Evolutionary conservation across 176 grass and related monocot species (phyloP), one percentile per base, ranked within the genome.

Genomic region (Luzula sylvatica): DNA sequence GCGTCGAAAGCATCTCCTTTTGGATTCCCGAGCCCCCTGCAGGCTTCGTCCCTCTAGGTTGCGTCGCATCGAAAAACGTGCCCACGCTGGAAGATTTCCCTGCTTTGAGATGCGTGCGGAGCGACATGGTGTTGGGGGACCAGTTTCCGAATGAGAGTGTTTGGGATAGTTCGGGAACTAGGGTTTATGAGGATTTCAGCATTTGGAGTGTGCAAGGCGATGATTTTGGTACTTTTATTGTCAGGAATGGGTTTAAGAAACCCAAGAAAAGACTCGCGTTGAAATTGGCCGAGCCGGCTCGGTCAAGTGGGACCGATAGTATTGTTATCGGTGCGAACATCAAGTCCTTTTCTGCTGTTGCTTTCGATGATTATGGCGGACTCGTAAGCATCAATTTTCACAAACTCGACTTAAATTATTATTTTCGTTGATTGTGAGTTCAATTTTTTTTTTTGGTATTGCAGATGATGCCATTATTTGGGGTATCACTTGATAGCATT

Each of bases 281-380:
- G 56, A 82, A 82, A 64, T 65, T 95, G 74, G 66, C 73, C 35
- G 66, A 64, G 32, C 80, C 74, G 43, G 61, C 77, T 68, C 67
- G 57, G 72, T 73, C 80, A 2, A 69, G 66, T 64, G 82, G 55
- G 47, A 85, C 83, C 42, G 83, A 86, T 57, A 85, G 23, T 49
- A 88, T 82, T 32, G 82, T 85, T 58, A 79, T 95, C 64, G 83
- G 85, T 65, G 90, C 83, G 22, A 73, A 82, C 72, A 77, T 95
- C 35, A 88, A 85, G 65, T 58, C 80, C 16, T 78, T 95, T 56
- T 88, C 90, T 79, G 84, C 83, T 4, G 80, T 80, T 70, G 79
- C 81, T 38, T 88, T 85, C 76, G 90, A 95, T 82, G 90, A 95
- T 76, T 88, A 79, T 60, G 90, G 90, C 32, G 90, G 90, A 72